Percentiles rank a stretch among this genome's conserved stretches.
Conservation (phyloP, 768 basidiomycete species). For the Pleurotus citrinopileatus region DNA sequence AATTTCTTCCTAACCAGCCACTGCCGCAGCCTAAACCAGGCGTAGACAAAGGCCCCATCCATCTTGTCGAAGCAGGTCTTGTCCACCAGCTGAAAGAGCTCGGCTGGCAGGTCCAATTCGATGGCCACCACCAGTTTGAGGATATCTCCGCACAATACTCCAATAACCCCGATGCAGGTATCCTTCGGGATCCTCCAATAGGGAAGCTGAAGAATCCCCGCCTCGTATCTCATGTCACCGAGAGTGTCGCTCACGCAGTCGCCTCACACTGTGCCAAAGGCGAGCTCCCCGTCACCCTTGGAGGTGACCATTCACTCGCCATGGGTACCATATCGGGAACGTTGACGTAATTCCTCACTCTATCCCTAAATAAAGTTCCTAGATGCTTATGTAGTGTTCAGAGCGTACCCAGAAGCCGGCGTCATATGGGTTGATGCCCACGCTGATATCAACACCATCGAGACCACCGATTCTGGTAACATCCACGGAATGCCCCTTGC, state of each 20-base stretch:
- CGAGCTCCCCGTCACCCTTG: constrained; percentile 83
- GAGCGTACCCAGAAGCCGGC: constrained; percentile 74
- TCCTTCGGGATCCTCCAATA: constrained; percentile 69
- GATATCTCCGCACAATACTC: constrained; percentile 42
- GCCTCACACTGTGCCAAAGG: constrained; percentile 73
- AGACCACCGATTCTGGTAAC: constrained; percentile 84
- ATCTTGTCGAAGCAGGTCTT: constrained; percentile 85
- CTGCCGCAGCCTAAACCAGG: constrained; percentile 62
- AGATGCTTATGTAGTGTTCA: constrained; percentile 21
- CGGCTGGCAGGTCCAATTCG: constrained; percentile 88
- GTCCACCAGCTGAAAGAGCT: constrained; percentile 70
- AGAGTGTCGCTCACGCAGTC: constrained; percentile 79
- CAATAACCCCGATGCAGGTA: background rate
- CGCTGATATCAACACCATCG: constrained; percentile 91
- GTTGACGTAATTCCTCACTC: constrained; percentile 45
- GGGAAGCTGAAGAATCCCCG: constrained; percentile 90
- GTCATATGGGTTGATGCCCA: constrained; percentile 98
- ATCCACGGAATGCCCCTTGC: constrained; percentile 98
- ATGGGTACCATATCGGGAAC: constrained; percentile 96
- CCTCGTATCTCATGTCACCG: constrained; percentile 77
- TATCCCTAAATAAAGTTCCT: constrained; percentile 9
- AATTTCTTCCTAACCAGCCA: constrained; percentile 11
- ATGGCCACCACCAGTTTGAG: constrained; percentile 88
- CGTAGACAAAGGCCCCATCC: constrained; percentile 86
- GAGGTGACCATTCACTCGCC: constrained; percentile 93